These are phyloP conservation scores for Hortaea werneckii DNA, from an alignment of 2,329 filamentous ascomycete genomes.

Conservation along the genomic window DNA sequence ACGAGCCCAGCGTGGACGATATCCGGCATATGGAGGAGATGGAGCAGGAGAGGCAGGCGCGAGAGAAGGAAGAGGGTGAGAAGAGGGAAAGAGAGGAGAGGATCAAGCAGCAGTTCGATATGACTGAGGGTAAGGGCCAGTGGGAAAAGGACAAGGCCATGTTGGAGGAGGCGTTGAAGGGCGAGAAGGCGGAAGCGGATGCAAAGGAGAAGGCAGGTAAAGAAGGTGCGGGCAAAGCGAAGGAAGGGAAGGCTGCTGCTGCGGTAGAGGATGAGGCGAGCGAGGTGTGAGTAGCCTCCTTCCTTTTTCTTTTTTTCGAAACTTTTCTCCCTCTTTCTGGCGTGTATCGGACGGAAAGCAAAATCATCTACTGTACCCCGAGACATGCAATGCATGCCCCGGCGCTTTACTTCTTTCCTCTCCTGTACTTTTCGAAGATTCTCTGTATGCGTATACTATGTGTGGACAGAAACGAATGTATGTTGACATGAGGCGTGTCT, in stretches of 20 bases:
- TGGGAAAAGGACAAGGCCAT: conserved; percentile 86
- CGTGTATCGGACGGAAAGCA: no score
- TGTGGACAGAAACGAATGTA: no score
- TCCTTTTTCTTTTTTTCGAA: no score
- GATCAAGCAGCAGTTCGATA: conserved; percentile 70
- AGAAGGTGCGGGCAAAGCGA: background rate
- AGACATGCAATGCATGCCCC: no score
- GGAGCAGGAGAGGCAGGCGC: conserved; percentile 73
- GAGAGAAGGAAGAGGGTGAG: conserved; percentile 69
- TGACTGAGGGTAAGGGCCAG: conserved; percentile 62
- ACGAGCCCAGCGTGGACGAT: conserved; percentile 97
- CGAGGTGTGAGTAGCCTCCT: background rate
- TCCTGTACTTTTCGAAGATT: no score
- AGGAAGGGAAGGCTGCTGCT: background rate
- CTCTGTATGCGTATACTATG: no score
- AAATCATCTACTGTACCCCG: no score
- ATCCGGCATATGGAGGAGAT: conserved; percentile 98
- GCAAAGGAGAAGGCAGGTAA: conserved; percentile 1
- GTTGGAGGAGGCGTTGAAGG: conserved; percentile 33
- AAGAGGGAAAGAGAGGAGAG: conserved; percentile 64
- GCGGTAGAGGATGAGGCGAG: background rate
- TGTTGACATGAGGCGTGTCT: background rate
- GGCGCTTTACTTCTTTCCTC: no score
- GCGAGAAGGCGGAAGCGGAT: background rate
- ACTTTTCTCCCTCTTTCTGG: no score